Base-by-base conservation (phyloP, 140 eudicot genomes). In the Senecio squalidus region DNA sequence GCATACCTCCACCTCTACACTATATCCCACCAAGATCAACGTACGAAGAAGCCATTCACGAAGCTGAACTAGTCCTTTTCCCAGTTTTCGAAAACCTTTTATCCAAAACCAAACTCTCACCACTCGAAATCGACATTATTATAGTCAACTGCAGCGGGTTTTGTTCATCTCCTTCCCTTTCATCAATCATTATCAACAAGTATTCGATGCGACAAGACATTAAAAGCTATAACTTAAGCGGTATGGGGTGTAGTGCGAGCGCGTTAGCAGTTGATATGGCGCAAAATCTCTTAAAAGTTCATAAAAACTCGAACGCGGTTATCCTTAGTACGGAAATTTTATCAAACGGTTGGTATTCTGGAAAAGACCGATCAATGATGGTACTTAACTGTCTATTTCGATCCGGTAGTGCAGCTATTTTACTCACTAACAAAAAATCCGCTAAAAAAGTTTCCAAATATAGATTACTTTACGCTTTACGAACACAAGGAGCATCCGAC, bases 221-320 rank as follows among this genome's bases (percentile, higher is more conserved):
- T 3, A 82, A 82, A 62, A 77, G 80, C 71, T 84, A 55, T 28
- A 82, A 62, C 20, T 17, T 89, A 1, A 77, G 79, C 5, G 95
- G 95, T 15, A 82, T 82, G 93, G 93, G 97, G 34, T 85, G 97
- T 67, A 80, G 93, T 21, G 97, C 93, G 2, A 89, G 92, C 51
- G 80, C 85, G 2, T 8, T 80, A 44, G 85, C 89, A 5, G 60
- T 89, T 16, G 77, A 73, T 18, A 71, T 80, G 84, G 93, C 89
- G 6, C 47, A 44, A 8, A 61, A 77, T 74, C 70, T 85, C 0
- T 66, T 82, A 4, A 68, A 69, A 46, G 75, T 65, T 26, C 86
- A 71, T n/a, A 52, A 64, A 14, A 78, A 82, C 58, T 82, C 80
- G 0, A 82, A 77, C 22, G 92, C 73, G 0, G 82, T 89, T 3